These are phyloP conservation scores for Microstegium vimineum DNA, from an alignment of 176 grass and related monocot species.

Conservation along the genomic window DNA sequence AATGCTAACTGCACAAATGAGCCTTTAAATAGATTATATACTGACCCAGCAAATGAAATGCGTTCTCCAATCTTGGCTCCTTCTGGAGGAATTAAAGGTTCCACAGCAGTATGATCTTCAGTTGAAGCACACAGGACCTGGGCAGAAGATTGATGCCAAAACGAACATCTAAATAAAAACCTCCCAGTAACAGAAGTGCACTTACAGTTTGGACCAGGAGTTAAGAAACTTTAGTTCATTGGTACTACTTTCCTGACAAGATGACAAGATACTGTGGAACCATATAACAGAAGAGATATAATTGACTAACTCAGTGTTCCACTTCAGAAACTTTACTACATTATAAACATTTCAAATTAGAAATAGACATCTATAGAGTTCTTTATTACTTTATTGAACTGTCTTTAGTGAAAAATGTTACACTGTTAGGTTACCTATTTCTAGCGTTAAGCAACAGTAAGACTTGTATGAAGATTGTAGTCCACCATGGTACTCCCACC, in stretches of 20 bases:
- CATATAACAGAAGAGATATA: neutral
- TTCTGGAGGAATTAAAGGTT: conserved; percentile 91
- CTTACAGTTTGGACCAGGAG: neutral
- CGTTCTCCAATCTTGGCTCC: conserved; percentile 86
- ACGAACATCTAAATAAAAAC: conserved; percentile 3
- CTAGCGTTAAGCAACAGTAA: neutral
- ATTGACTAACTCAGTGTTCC: neutral
- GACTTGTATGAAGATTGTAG: neutral
- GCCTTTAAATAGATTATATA: neutral
- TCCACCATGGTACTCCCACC: neutral
- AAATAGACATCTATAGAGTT: neutral
- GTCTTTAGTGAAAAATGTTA: neutral
- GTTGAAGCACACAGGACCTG: conserved; percentile 87
- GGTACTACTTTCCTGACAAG: neutral
- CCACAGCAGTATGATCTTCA: conserved; percentile 84
- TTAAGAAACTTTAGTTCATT: conserved; percentile 10
- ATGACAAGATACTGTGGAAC: neutral
- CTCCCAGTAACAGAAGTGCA: neutral
- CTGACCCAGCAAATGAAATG: conserved; percentile 89
- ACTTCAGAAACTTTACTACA: conserved; percentile 1
- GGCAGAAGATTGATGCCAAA: neutral
- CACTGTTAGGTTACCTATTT: neutral
- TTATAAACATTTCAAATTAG: neutral
- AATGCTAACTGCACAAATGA: neutral
- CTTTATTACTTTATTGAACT: neutral